Conservation (phyloP, 2,329 filamentous ascomycete species). For the Microdochium bolleyi region DNA sequence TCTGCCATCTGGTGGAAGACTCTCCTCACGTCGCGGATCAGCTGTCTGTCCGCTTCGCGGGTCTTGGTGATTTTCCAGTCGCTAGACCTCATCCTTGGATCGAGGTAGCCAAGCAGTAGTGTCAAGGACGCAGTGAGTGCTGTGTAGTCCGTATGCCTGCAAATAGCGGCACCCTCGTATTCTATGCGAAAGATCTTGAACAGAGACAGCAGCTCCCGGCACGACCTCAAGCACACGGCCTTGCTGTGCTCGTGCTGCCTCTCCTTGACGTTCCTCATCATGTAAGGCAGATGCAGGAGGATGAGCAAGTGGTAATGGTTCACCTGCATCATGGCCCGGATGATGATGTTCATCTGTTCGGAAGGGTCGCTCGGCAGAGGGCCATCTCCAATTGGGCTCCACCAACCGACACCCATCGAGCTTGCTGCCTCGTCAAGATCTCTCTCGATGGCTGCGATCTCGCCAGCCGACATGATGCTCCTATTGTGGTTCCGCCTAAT, state of each 20-base stretch:
- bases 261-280: slow-evolving; percentile 31
- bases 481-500: slow-evolving; percentile 35
- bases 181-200: slow-evolving; percentile 38
- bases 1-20: slow-evolving; percentile 29
- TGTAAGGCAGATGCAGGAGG: slow-evolving; percentile 46
- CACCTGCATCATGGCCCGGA: slow-evolving; percentile 36
- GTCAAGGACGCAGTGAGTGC: slow-evolving; percentile 43
- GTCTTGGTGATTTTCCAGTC: slow-evolving; percentile 9
- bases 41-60: slow-evolving; percentile 24
- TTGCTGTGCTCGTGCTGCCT: slow-evolving; percentile 38
- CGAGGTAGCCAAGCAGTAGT: slow-evolving; percentile 41
- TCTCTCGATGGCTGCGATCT: slow-evolving; percentile 34
- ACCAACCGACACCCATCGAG: slow-evolving; percentile 38
- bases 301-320: slow-evolving; percentile 42
- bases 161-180: slow-evolving; percentile 27
- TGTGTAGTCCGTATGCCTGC: slow-evolving; percentile 43
- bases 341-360: slow-evolving; percentile 15
- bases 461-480: slow-evolving; percentile 25
- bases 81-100: slow-evolving; percentile 17
- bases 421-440: slow-evolving; percentile 35
- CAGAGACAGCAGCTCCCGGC: slow-evolving; percentile 39
- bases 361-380: slow-evolving; percentile 13
- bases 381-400: slow-evolving; percentile 27
- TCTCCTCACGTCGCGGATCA: slow-evolving; percentile 26
- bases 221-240: slow-evolving; percentile 37